Percentiles rank a stretch among this genome's conserved stretches.
Evolutionary conservation across 75 land plant genomes (phyloP).

Genomic region (Pseudotsuga menziesii): DNA sequence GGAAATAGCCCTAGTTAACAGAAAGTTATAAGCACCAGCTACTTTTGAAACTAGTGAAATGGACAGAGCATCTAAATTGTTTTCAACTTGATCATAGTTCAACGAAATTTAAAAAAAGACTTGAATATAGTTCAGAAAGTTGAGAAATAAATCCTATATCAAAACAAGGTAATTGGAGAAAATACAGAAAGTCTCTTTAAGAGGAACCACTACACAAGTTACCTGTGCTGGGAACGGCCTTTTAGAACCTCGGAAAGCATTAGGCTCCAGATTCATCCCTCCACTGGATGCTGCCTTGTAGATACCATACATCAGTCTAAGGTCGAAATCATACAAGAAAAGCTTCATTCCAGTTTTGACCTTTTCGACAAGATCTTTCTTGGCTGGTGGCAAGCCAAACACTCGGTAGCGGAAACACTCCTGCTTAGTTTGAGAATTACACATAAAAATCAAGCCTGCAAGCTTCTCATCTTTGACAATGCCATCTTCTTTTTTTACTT

Average conservation of each 20-base stretch:
- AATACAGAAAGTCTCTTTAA: background rate
- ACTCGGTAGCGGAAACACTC: conserved; percentile 49
- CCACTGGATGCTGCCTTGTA: conserved; percentile 42
- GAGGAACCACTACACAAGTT: background rate
- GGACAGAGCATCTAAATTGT: background rate
- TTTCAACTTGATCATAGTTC: background rate
- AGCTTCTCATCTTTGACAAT: conserved; percentile 10
- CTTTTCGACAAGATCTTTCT: conserved; percentile 34
- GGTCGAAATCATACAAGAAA: conserved; percentile 55
- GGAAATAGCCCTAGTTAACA: too few relatives aligned
- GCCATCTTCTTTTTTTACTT: background rate
- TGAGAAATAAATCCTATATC: background rate
- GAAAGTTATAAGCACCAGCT: too few relatives aligned
- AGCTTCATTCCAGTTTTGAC: conserved; percentile 47
- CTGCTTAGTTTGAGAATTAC: conserved; percentile 50
- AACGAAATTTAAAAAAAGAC: background rate
- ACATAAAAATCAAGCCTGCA: conserved; percentile 69
- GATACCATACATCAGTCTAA: conserved; percentile 64
- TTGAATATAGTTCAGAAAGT: background rate
- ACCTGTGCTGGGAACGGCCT: conserved; percentile 59
- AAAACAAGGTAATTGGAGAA: background rate
- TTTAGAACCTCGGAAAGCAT: conserved; percentile 40
- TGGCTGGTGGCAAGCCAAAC: conserved; percentile 55
- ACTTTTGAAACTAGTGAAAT: too few relatives aligned
- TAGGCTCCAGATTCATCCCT: conserved; percentile 29